A percentile compares a stretch with the other conserved stretches of the same genome.
Conservation (phyloP, 1,284 basidiomycete genomes). For the Puccinia polysora region DNA sequence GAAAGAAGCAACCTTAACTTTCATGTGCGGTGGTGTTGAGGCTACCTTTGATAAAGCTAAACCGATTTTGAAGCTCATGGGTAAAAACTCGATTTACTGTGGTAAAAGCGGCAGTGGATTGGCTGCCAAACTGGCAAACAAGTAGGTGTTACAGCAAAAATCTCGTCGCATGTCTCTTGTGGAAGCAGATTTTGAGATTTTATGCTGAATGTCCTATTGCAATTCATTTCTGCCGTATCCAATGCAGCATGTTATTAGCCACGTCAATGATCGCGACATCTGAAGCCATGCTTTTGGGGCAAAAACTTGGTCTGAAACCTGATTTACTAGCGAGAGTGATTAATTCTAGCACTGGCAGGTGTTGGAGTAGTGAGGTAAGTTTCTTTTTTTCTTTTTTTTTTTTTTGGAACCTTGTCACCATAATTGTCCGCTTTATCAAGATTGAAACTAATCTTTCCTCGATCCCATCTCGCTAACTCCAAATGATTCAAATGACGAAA, state of each 20-base stretch:
- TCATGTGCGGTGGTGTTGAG: conserved; percentile 76
- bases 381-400: no score
- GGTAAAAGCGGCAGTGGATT: conserved; percentile 78
- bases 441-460: not conserved
- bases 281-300: conserved; percentile 79
- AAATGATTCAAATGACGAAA: not conserved
- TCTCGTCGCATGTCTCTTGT: not conserved
- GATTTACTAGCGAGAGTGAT: conserved; percentile 71
- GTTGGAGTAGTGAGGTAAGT: conserved; percentile 41
- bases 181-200: not conserved
- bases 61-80: conserved; percentile 64
- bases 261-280: conserved; percentile 54
- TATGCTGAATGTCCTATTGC: not conserved
- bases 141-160: conserved; percentile 56
- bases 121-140: conserved; percentile 82
- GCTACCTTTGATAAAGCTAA: conserved; percentile 62
- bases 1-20: conserved; percentile 75
- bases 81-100: conserved; percentile 73
- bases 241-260: conserved; percentile 48
- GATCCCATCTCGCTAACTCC: not conserved
- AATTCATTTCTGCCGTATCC: not conserved
- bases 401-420: no score
- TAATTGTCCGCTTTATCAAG: no score
- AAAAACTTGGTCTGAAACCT: conserved; percentile 69
- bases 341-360: conserved; percentile 69